Percentiles rank a stretch among this genome's conserved stretches.
phyloP scores from a whole-genome alignment of 805 yeast genomes.

The Metschnikowia bowlesiae region DNA sequence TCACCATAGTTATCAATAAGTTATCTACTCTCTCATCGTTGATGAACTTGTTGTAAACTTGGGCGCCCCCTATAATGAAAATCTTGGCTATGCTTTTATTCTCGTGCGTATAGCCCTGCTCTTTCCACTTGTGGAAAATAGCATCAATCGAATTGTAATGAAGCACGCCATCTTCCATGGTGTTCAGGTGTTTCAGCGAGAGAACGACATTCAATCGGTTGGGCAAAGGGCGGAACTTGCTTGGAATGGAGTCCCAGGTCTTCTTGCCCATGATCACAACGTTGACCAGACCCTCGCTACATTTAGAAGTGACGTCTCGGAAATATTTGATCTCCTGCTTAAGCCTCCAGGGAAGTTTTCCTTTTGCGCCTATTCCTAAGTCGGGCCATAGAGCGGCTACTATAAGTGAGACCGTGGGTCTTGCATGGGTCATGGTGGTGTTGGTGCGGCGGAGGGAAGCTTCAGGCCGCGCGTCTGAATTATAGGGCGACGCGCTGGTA shows the following conservation, averaged over 20 bases:
- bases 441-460: background rate
- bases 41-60: constrained; percentile 63
- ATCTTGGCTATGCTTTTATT: constrained; percentile 46
- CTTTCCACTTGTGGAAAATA: constrained; percentile 32
- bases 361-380: constrained; percentile 80
- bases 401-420: constrained; percentile 43
- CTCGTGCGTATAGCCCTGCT: constrained; percentile 6
- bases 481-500: constrained; percentile 1
- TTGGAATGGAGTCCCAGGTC: constrained; percentile 94
- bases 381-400: constrained; percentile 84
- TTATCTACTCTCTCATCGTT: constrained; percentile 43
- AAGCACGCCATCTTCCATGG: constrained; percentile 22
- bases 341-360: constrained; percentile 83
- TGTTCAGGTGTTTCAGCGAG: constrained; percentile 42
- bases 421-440: constrained; percentile 6
- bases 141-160: constrained; percentile 27
- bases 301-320: constrained; percentile 59
- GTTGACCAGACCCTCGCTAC: constrained; percentile 40
- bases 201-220: constrained; percentile 72
- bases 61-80: constrained; percentile 91
- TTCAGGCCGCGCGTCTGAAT: background rate
- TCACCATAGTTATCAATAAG: constrained; percentile 67
- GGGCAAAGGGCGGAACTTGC: constrained; percentile 75
- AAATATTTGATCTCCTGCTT: constrained; percentile 83
- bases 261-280: constrained; percentile 95